phyloP scores from a whole-genome alignment of 495 filamentous ascomycete species.

The Lophium mytilinum region DNA sequence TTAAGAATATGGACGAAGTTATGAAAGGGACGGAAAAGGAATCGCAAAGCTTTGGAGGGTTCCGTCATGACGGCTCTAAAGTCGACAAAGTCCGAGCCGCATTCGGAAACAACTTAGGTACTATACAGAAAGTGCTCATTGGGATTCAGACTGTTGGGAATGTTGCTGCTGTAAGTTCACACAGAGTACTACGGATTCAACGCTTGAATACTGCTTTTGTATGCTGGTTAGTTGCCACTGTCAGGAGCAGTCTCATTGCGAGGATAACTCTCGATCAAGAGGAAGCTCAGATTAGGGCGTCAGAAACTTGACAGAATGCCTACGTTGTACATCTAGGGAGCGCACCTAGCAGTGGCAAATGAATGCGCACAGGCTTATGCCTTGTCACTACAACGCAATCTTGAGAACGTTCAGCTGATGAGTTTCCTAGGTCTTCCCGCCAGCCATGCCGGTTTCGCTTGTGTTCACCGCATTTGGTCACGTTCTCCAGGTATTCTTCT shows the following conservation, averaged over 20 bases:
- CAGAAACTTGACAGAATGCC: too few species aligned
- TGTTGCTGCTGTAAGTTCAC: background rate
- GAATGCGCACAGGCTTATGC: too few species aligned
- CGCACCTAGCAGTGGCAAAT: too few species aligned
- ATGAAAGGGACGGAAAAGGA: background rate
- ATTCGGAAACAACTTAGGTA: background rate
- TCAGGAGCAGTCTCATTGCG: too few species aligned
- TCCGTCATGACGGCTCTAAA: background rate
- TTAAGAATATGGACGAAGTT: background rate
- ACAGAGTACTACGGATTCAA: too few species aligned
- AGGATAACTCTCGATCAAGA: too few species aligned
- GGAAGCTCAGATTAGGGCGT: too few species aligned
- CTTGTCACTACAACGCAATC: too few species aligned
- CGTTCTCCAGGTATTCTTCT: background rate
- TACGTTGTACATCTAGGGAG: too few species aligned
- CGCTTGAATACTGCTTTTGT: too few species aligned
- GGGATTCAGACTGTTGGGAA: background rate
- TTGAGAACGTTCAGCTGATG: too few species aligned
- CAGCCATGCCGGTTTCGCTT: conserved; percentile 5
- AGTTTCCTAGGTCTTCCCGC: background rate
- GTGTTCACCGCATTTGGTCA: background rate
- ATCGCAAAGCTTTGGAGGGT: background rate
- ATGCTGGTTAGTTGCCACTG: too few species aligned
- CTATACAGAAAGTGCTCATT: background rate
- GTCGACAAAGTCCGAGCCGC: background rate